A percentile compares a stretch with the other conserved stretches of the same genome.
Evolutionary conservation across 371 early-diverging fungal species (phyloP).

Genomic region (Haplosporangium sp.): DNA sequence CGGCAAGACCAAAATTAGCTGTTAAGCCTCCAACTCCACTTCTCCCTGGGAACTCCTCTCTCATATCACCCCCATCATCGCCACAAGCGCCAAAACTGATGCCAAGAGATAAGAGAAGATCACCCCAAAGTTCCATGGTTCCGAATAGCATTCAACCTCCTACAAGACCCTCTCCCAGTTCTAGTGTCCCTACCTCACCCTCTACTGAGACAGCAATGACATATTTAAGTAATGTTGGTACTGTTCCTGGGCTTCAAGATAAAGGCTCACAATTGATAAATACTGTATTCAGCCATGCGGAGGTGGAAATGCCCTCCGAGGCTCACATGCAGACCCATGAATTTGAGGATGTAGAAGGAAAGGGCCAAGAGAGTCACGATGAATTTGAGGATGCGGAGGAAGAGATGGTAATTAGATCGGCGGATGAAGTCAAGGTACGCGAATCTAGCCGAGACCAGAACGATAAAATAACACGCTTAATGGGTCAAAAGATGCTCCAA

Average conservation of each 20-base stretch:
- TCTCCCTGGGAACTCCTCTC: neutral
- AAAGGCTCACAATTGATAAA: slow-evolving; percentile 17
- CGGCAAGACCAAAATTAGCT: neutral
- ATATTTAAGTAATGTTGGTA: neutral
- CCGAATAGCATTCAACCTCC: slow-evolving; percentile 14
- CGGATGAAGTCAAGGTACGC: slow-evolving; percentile 18
- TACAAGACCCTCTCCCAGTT: neutral
- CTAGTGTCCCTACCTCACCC: slow-evolving; percentile 13
- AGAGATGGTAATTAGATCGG: slow-evolving; percentile 10
- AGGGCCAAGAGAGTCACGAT: slow-evolving; percentile 40
- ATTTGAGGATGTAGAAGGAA: slow-evolving; percentile 8
- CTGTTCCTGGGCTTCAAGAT: neutral
- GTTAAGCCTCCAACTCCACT: slow-evolving; percentile 17
- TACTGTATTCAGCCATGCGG: slow-evolving; percentile 3
- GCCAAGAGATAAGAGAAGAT: slow-evolving; percentile 32
- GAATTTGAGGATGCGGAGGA: slow-evolving; percentile 43
- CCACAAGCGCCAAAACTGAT: slow-evolving; percentile 20
- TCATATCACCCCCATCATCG: slow-evolving; percentile 20
- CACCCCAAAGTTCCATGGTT: slow-evolving; percentile 26
- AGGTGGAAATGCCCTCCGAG: neutral
- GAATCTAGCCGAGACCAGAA: slow-evolving; percentile 60
- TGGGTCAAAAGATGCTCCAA: slow-evolving; percentile 74
- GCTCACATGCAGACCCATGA: slow-evolving; percentile 11
- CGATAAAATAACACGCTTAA: slow-evolving; percentile 66
- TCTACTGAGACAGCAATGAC: neutral